These are phyloP conservation scores for Sclerotinia sclerotiorum DNA, from an alignment of 2,329 filamentous ascomycete genomes.

Conservation along the genomic window DNA sequence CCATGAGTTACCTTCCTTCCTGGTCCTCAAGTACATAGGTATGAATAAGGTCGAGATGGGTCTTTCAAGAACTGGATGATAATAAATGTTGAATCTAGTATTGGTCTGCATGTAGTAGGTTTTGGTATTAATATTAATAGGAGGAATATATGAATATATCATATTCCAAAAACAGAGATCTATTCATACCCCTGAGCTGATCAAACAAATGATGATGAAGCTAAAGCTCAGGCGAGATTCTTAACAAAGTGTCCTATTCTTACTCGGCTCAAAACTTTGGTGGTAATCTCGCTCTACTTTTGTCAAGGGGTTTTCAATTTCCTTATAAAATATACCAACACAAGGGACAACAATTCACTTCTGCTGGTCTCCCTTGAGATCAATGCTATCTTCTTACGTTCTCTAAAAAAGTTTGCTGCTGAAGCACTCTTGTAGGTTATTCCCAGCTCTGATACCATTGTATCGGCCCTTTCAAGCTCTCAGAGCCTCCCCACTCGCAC, in stretches of 20 bases:
- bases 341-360: neutral
- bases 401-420: constrained; percentile 19
- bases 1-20: neutral
- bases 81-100: neutral
- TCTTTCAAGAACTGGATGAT: neutral
- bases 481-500: constrained; percentile 1
- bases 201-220: constrained; percentile 10
- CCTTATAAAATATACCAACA: neutral
- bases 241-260: constrained; percentile 25
- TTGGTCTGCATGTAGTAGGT: neutral
- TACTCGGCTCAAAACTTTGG: constrained; percentile 13
- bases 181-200: neutral
- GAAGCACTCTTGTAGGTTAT: constrained; percentile 22
- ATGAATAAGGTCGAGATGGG: neutral
- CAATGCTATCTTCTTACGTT: constrained; percentile 21
- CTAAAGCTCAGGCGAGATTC: constrained; percentile 20
- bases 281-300: neutral
- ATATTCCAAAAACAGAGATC: neutral
- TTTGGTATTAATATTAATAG: neutral
- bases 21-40: neutral
- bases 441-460: neutral
- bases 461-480: neutral
- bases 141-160: neutral
- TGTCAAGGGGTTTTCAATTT: constrained; percentile 18
- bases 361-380: constrained; percentile 12